Percentiles rank a stretch among this genome's conserved stretches.
Evolutionary conservation across 2,329 filamentous ascomycete species (phyloP).

Genomic region (Aspergillus oerlinghausenensis): DNA sequence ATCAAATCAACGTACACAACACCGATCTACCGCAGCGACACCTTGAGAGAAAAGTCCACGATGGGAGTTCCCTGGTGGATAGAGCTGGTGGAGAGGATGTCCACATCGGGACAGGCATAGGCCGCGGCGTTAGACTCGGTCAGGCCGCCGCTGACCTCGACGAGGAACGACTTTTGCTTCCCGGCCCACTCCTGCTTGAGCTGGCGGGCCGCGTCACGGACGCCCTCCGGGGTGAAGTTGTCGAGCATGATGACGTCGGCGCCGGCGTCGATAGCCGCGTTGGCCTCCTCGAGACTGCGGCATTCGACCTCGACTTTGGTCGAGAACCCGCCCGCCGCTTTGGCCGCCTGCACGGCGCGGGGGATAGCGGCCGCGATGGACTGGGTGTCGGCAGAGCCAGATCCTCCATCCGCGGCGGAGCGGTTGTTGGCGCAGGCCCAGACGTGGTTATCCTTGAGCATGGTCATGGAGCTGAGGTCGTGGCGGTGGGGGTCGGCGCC

Average conservation of each 20-base stretch:
- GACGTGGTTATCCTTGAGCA: conserved; percentile 99
- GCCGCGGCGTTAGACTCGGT: conserved; percentile 75
- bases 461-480: conserved; percentile 90
- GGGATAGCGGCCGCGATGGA: conserved; percentile 63
- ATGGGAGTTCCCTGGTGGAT: conserved; percentile 95
- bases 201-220: conserved; percentile 67
- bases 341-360: conserved; percentile 77
- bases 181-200: conserved; percentile 76
- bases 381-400: conserved; percentile 5
- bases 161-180: conserved; percentile 66
- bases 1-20: background rate
- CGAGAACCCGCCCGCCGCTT: conserved; percentile 78
- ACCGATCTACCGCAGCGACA: conserved; percentile 42
- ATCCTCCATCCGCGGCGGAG: conserved; percentile 18
- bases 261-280: conserved; percentile 84
- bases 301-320: conserved; percentile 97
- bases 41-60: conserved; percentile 94
- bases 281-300: conserved; percentile 78
- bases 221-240: conserved; percentile 79
- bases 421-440: conserved; percentile 67
- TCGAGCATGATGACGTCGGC: conserved; percentile 97
- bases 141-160: conserved; percentile 90
- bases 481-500: conserved; percentile 89
- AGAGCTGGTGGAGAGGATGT: conserved; percentile 92
- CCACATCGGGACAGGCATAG: conserved; percentile 74